A percentile compares a stretch with the other conserved stretches of the same genome.
phyloP scores from a whole-genome alignment of 2,329 filamentous ascomycete species.

The Ciborinia camelliae region DNA sequence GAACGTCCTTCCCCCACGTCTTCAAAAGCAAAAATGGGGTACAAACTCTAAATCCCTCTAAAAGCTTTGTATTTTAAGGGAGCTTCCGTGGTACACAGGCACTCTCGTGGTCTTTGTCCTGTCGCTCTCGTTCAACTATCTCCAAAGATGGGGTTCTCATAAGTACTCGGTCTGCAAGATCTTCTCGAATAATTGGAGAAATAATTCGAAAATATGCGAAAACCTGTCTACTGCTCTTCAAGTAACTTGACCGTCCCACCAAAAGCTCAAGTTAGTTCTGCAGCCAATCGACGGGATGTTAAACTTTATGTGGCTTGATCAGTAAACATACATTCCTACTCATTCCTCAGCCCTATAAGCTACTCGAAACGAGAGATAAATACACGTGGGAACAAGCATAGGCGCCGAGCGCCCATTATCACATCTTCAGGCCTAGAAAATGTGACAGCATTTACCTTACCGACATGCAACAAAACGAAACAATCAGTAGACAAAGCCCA shows the following conservation, averaged over 20 bases:
- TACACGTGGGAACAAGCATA: neutral
- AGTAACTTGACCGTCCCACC: constrained; percentile 1
- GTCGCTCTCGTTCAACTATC: neutral
- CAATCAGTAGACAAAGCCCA: neutral
- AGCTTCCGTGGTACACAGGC: neutral
- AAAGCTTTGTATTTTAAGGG: neutral
- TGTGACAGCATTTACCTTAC: neutral
- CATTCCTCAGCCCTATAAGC: neutral
- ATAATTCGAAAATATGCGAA: neutral
- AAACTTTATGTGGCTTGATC: neutral
- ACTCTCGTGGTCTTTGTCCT: constrained; percentile 8
- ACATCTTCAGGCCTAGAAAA: neutral
- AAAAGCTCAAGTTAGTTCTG: neutral
- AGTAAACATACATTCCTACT: neutral
- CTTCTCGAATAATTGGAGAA: neutral
- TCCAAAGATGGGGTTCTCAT: constrained; percentile 2
- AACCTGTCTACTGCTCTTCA: neutral
- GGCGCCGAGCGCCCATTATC: neutral
- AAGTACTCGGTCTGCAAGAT: neutral
- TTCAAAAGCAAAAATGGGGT: constrained; percentile 10
- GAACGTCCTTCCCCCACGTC: neutral
- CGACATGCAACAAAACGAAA: constrained; percentile 1
- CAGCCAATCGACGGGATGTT: neutral
- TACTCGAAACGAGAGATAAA: neutral
- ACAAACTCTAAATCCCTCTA: neutral